These are phyloP conservation scores for Otatea glauca DNA, from an alignment of 176 grass and related monocot species.

Conservation along the genomic window DNA sequence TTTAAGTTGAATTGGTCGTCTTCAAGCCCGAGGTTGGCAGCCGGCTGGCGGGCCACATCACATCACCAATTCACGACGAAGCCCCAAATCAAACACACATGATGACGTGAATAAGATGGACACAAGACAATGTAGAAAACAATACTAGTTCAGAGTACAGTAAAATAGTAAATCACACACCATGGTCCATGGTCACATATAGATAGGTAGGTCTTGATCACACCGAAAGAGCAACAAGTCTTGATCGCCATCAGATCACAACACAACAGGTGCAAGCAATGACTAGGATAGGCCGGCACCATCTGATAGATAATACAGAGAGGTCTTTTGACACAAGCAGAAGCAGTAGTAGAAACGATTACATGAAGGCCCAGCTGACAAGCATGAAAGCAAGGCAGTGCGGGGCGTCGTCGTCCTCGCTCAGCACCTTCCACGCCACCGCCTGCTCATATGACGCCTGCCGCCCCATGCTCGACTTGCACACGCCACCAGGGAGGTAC, in stretches of 20 bases:
- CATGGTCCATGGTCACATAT: neutral
- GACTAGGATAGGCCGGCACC: constrained; percentile 7
- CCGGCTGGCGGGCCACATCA: neutral
- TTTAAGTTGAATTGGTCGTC: too few species aligned
- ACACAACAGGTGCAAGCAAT: constrained; percentile 2
- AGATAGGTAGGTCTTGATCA: neutral
- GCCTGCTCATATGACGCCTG: constrained; percentile 75
- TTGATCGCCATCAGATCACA: neutral
- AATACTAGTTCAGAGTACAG: neutral
- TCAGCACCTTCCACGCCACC: constrained; percentile 83
- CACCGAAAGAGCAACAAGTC: neutral
- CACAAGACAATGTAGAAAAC: neutral
- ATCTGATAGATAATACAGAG: neutral
- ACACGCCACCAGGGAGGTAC: constrained; percentile 65
- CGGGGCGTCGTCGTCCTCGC: constrained; percentile 50
- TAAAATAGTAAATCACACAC: neutral
- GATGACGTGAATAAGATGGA: neutral
- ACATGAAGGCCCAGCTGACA: constrained; percentile 87
- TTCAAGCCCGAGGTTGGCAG: neutral
- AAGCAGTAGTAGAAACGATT: neutral
- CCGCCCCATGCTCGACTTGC: constrained; percentile 86
- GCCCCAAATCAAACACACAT: neutral
- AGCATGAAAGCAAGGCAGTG: constrained; percentile 97
- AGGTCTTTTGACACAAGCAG: neutral
- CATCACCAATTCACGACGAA: neutral